phyloP scores from a whole-genome alignment of 768 basidiomycete species.

The Trametes meyenii region DNA sequence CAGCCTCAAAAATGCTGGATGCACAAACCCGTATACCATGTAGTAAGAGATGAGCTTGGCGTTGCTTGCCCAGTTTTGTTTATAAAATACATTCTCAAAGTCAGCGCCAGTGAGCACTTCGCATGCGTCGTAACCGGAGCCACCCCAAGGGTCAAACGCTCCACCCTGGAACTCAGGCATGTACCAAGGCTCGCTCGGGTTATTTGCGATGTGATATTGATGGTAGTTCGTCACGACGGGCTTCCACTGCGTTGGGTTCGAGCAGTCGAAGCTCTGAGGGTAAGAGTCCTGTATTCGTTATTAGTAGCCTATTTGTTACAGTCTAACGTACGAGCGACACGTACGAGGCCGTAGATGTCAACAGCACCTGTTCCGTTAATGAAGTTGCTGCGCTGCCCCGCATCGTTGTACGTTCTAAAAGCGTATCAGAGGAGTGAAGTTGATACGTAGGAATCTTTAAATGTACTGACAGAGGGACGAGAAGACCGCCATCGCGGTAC shows the following conservation, averaged over 20 bases:
- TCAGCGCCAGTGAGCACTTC: constrained; percentile 67
- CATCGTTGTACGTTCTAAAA: constrained; percentile 34
- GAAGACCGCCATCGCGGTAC: constrained; percentile 46
- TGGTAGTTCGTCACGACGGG: constrained; percentile 67
- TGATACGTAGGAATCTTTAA: background rate
- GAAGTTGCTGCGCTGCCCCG: constrained; percentile 29
- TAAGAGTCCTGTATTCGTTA: constrained; percentile 62
- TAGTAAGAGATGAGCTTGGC: constrained; percentile 84
- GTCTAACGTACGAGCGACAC: background rate
- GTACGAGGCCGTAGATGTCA: constrained; percentile 34
- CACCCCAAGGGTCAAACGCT: constrained; percentile 82
- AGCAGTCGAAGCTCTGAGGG: constrained; percentile 82
- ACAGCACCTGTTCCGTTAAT: constrained; percentile 37
- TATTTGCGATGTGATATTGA: constrained; percentile 55
- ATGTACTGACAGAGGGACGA: constrained; percentile 15
- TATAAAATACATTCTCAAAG: constrained; percentile 81
- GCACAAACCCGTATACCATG: constrained; percentile 74
- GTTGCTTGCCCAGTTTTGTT: constrained; percentile 78
- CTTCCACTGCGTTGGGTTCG: constrained; percentile 66
- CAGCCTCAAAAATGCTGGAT: background rate
- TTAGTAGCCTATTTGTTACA: background rate
- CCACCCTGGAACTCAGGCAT: constrained; percentile 63
- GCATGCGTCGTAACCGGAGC: constrained; percentile 72
- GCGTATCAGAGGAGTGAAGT: background rate
- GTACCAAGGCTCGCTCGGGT: constrained; percentile 64